Evolutionary conservation across 345 rosid genomes (phyloP), one percentile per base, ranked within the genome.

Genomic region (Carallia pectinifolia): DNA sequence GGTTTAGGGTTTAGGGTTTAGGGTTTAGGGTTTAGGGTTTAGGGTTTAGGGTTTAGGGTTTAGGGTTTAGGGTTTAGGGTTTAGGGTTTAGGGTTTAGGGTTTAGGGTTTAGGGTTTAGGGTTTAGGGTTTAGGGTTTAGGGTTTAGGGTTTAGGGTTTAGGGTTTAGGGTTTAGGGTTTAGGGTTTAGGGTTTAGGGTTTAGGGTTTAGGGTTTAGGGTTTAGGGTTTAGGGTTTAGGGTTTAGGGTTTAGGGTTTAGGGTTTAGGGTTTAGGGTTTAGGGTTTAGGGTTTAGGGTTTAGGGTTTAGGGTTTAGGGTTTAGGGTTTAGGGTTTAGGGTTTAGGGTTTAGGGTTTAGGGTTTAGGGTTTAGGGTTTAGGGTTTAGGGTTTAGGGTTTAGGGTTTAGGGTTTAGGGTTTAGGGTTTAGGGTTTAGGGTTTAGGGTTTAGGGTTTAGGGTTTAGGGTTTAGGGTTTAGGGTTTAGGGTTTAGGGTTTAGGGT

Each of bases 111-210:
- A 63, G 65, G 69, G 78, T 75, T 63, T 71, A 69, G 68, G 72
- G 77, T 68, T 62, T 68, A 74, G 74, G 78, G 74, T 75, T 68
- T 69, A 40, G 74, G 70, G 78, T 69, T 64, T 75, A 40, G 74
- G 74, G 77, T 74, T 40, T 69, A 50, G 67, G 68, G 72, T n/a
- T 50, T 69, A 62, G 58, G 74, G 72, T n/a, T n/a, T n/a, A n/a
- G n/a, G n/a, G n/a, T n/a, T n/a, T n/a, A n/a, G n/a, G n/a, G 38
- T n/a, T n/a, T n/a, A n/a, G n/a, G n/a, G n/a, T n/a, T n/a, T n/a
- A n/a, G 31, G 66, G 61, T 67, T 61, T 15, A 64, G n/a, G 72
- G 61, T 67, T 67, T 60, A 15, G 62, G 72, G 50, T 67, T 66
- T 56, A 23, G 61, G 72, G 56, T 61, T 66, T 56, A 19, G 67